Evolutionary conservation across 331 rosid genomes (phyloP).

Genomic region (Erythrophleum ivorense): DNA sequence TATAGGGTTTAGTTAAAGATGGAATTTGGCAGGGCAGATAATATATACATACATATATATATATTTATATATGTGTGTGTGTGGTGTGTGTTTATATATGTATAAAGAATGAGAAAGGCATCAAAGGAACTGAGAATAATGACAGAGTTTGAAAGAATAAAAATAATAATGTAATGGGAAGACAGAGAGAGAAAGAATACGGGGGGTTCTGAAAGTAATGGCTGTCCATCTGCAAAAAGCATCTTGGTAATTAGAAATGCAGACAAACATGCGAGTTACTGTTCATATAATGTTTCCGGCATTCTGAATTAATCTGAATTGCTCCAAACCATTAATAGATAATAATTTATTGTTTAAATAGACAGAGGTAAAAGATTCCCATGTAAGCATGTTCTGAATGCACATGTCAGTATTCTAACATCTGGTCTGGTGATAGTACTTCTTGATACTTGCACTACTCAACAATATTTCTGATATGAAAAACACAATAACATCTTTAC

Average conservation of each 20-base stretch:
- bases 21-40: constrained; percentile 62
- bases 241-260: constrained; percentile 37
- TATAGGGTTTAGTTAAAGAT: constrained; percentile 89
- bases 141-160: constrained; percentile 42
- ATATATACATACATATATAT: constrained; percentile 30
- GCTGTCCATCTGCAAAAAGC: constrained; percentile 54
- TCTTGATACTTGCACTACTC: constrained; percentile 55
- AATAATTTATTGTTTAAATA: constrained; percentile 40
- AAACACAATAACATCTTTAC: constrained; percentile 33
- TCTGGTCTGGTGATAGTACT: constrained; percentile 52
- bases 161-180: constrained; percentile 10
- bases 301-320: constrained; percentile 33
- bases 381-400: constrained; percentile 63
- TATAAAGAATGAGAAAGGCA: constrained; percentile 54
- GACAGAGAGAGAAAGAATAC: constrained; percentile 42
- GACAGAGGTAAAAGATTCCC: constrained; percentile 70
- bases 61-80: too few relatives aligned
- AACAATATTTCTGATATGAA: constrained; percentile 35
- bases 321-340: constrained; percentile 39
- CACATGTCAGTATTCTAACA: constrained; percentile 18
- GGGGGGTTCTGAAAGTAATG: constrained; percentile 48
- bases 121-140: constrained; percentile 51
- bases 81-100: too few relatives aligned
- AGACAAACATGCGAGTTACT: constrained; percentile 58
- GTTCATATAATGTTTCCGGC: constrained; percentile 51